Conservation (phyloP, 75 land plant genomes). For the Chamaecyparis obtusa region DNA sequence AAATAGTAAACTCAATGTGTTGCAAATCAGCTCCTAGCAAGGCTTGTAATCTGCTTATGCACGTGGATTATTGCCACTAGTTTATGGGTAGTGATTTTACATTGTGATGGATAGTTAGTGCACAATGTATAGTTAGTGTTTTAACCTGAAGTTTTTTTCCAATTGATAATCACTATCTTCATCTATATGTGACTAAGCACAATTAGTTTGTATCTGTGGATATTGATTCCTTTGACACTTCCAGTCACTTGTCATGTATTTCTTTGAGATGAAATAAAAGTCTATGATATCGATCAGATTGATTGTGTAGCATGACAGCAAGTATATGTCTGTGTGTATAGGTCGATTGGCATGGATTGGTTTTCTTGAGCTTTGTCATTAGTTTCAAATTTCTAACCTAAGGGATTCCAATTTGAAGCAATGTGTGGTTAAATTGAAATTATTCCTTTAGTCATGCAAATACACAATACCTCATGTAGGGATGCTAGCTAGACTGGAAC, state of each 20-base stretch:
- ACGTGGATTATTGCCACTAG: background rate
- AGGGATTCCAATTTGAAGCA: background rate
- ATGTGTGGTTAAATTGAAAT: background rate
- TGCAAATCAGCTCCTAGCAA: background rate
- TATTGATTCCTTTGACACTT: background rate
- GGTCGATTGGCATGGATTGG: background rate
- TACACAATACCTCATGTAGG: background rate
- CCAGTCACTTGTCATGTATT: background rate
- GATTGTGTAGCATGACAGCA: background rate
- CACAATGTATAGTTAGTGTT: no score
- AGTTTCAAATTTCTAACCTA: background rate
- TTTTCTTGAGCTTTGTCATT: background rate
- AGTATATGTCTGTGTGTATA: background rate
- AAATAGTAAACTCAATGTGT: no score
- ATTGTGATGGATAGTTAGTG: background rate
- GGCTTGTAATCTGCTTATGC: background rate
- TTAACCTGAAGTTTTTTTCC: background rate
- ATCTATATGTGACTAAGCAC: background rate
- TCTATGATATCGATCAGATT: background rate
- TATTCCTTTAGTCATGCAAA: background rate
- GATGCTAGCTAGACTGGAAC: background rate
- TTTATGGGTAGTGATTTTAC: background rate
- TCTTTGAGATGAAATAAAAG: constrained; percentile 7
- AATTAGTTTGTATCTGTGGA: background rate
- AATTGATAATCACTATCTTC: background rate